Evolutionary conservation across 148 eudicot genomes (phyloP), one percentile per base, ranked within the genome.

Genomic region (Diospyros lotus): DNA sequence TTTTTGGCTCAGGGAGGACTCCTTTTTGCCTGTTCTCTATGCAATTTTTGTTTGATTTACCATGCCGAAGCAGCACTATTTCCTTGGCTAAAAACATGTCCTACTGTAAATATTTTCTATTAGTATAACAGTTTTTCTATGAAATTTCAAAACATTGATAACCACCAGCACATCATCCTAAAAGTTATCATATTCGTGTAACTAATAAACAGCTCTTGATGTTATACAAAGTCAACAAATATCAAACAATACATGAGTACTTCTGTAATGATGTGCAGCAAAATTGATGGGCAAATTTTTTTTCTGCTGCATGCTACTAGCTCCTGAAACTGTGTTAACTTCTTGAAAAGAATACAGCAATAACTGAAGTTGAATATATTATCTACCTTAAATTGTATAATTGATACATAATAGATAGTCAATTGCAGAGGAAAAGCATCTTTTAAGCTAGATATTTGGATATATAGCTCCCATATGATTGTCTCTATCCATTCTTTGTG

Each of bases 401-500:
- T 71, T 28, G 28, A 28, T 28, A 28, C n/a, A 1, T 5, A 12
- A 5, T 44, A 44, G 43, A n/a, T n/a, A n/a, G n/a, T n/a, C n/a
- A 45, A 58, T 64, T 43, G 1, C 28, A 60, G 71, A 18, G 8
- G 56, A 39, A 28, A 18, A 45, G 3, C 42, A 51, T n/a, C 71
- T 41, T 15, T 41, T 45, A 64, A 59, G 72, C 44, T 8, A 55
- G 41, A 9, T 78, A 18, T 17, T 73, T 63, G 42, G 39, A 40
- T 63, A 54, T 65, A 9, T 69, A 64, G 28, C 68, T 73, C 58
- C 45, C 43, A 46, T 39, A 58, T 28, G 80, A 67, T 73, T 66
- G 75, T 82, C 76, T 79, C 2, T 66, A 46, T 59, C 66, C n/a
- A 53, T 83, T 78, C 54, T 67, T 75, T 84, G 75, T 84, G 79